Evolutionary conservation across 805 yeast species (phyloP).

Genomic region (Spencermartinsiella europaea): DNA sequence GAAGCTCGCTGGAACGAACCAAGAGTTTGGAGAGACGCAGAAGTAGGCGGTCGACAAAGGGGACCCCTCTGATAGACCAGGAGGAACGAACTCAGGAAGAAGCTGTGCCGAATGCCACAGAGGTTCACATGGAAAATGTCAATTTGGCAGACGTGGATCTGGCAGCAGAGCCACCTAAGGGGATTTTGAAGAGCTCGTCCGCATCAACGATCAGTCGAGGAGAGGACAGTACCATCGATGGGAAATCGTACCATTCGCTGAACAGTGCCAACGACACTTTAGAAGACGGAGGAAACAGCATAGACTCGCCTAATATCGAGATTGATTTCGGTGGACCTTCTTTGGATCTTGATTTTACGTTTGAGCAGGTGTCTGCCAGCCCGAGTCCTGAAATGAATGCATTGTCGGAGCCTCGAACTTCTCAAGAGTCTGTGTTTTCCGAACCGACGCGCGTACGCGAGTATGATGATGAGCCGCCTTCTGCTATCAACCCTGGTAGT

Average conservation of each 20-base stretch:
- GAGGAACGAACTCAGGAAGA: conserved; percentile 17
- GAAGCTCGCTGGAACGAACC: conserved; percentile 32
- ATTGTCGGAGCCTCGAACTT: neutral
- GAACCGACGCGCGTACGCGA: neutral
- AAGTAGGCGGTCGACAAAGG: conserved; percentile 21
- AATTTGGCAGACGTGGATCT: conserved; percentile 2
- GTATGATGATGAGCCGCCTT: neutral
- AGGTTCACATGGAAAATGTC: conserved; percentile 22
- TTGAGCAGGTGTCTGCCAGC: conserved; percentile 3
- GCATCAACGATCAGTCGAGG: neutral
- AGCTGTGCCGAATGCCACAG: conserved; percentile 28
- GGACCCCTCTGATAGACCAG: conserved; percentile 4
- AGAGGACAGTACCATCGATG: neutral
- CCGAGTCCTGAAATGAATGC: neutral
- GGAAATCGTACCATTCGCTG: neutral
- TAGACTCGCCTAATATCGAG: neutral
- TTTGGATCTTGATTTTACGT: conserved; percentile 12
- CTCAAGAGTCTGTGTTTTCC: neutral
- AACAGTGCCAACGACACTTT: neutral
- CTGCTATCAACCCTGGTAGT: neutral
- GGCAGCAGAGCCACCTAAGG: conserved; percentile 8
- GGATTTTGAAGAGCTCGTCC: conserved; percentile 18
- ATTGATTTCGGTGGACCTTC: conserved; percentile 2
- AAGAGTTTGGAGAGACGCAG: conserved; percentile 32
- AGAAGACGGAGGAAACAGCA: neutral